Base-by-base conservation (phyloP, 192 early-diverging fungal species). In the Coemansia sp. region DNA sequence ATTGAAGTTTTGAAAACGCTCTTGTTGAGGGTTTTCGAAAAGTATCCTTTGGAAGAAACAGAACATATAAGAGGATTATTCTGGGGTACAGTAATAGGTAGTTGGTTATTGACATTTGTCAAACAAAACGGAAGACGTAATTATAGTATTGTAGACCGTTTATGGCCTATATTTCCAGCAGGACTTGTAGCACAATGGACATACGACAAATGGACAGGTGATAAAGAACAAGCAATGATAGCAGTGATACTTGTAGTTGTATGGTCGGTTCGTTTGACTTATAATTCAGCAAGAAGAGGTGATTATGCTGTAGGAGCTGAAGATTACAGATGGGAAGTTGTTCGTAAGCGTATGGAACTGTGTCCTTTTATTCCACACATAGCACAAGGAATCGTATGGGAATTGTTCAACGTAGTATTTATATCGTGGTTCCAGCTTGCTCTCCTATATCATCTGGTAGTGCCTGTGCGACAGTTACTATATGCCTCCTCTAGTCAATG, bases 241-340 rank as follows among this genome's bases (percentile, higher is more conserved):
- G 83, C 84, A 6, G 53, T 78, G 21, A 9, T 70, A 11, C 63
- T 92, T 10, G 85, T 88, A 19, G 60, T 77, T 0, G 20, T 87
- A 20, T 97, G 95, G 95, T 88, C 88, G 6, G 6, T 74, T 1
- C 86, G 94, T 20, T 71, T 94, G 39, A 91, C 91, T 0, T 92
- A 81, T 70, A 95, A 94, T 78, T 93, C 92, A 65, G 72, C 79
- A 21, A 64, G 93, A 10, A 89, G 92, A 64, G 93, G 91, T 2
- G 92, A 92, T 5, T 95, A 91, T 71, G 68, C 73, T 6, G 60
- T 72, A 52, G 78, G 81, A 19, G 83, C 75, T 5, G 87, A 95
- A 64, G 93, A 95, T 54, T 92, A 94, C 67, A 87, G 93, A 1
- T 96, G 89, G 88, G 71, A 71, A 4, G 77, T 78, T 14, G 80